Base-by-base conservation (phyloP, 176 grass and related monocot species). In the Ensete ventricosum region DNA sequence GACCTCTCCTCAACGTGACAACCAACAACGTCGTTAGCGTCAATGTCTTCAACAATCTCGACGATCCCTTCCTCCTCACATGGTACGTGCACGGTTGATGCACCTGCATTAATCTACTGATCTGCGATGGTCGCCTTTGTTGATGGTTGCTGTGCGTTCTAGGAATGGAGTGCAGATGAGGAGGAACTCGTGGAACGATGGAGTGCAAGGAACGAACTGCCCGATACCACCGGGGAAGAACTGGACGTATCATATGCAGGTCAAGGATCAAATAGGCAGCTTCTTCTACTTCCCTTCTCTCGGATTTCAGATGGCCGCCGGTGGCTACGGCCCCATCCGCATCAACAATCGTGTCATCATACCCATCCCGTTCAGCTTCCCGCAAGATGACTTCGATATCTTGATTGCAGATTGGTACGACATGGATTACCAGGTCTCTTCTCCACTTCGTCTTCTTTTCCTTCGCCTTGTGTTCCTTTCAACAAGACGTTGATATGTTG, bases 121-220 rank as follows among this genome's bases (percentile, higher is more conserved):
- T 49, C 27, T 49, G 7, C 1, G 10, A 16, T n/a, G 22, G 6
- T 25, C 25, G 1, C 1, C 11, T 43, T 26, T 16, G n/a, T 27
- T 20, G 25, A 48, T 24, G 29, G 26, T 49, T 19, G 0, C 11
- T 34, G 3, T 50, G 29, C 13, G 24, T 48, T 14, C 10, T 49
- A 69, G 67, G 71, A 73, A 73, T 14, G 71, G 71, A 54, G 51
- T 73, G 71, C 71, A 54, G 8, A 21, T 54, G n/a, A 73, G 71
- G 71, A 53, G 17, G 71, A 73, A 73, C 71, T 73, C 71, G 49
- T 73, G 71, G 71, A 24, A 73, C 52, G 71, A 73, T 53, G 71
- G 71, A 11, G 71, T 73, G 19, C 52, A 14, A 73, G 71, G 71
- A 20, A 73, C 71, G 4, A 73, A 73, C 71, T 73, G 71, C 52